A percentile compares a stretch with the other conserved stretches of the same genome.
Evolutionary conservation across 805 yeast genomes (phyloP).

Genomic region (Zygoascus flipseniorum): DNA sequence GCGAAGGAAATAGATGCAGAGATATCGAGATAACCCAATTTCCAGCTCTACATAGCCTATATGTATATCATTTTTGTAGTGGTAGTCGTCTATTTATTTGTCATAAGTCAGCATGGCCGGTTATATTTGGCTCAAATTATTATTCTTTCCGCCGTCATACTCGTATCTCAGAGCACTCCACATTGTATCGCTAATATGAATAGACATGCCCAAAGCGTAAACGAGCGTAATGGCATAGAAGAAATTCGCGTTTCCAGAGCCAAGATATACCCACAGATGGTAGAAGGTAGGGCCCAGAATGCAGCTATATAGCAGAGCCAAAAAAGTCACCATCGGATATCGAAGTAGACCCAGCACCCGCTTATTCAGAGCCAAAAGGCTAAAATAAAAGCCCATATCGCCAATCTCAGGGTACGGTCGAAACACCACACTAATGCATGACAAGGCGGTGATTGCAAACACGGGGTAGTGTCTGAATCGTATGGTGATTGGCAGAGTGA

Average conservation of each 20-base stretch:
- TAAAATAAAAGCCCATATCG: constrained; percentile 54
- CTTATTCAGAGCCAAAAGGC: constrained; percentile 42
- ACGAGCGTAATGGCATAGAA: constrained; percentile 89
- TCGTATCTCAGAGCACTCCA: constrained; percentile 75
- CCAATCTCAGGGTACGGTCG: constrained; percentile 83
- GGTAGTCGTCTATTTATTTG: background rate
- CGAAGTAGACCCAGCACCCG: constrained; percentile 32
- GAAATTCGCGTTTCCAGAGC: constrained; percentile 93
- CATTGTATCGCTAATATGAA: constrained; percentile 63
- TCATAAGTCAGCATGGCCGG: too few species aligned
- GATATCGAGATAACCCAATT: background rate
- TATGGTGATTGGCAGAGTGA: constrained; percentile 65
- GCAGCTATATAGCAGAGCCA: constrained; percentile 49
- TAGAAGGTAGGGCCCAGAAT: constrained; percentile 81
- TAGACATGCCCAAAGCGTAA: constrained; percentile 60
- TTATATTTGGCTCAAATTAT: constrained; percentile 18
- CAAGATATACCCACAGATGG: constrained; percentile 88
- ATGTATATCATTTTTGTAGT: background rate
- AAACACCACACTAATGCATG: constrained; percentile 53
- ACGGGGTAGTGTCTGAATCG: constrained; percentile 55
- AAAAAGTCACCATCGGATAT: constrained; percentile 40
- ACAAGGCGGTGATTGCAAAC: constrained; percentile 41
- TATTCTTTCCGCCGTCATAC: constrained; percentile 40
- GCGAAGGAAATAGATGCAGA: background rate
- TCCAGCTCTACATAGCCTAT: background rate